These are phyloP conservation scores for Periglandula ipomoeae DNA, from an alignment of 2,329 filamentous ascomycete species.

Conservation along the genomic window DNA sequence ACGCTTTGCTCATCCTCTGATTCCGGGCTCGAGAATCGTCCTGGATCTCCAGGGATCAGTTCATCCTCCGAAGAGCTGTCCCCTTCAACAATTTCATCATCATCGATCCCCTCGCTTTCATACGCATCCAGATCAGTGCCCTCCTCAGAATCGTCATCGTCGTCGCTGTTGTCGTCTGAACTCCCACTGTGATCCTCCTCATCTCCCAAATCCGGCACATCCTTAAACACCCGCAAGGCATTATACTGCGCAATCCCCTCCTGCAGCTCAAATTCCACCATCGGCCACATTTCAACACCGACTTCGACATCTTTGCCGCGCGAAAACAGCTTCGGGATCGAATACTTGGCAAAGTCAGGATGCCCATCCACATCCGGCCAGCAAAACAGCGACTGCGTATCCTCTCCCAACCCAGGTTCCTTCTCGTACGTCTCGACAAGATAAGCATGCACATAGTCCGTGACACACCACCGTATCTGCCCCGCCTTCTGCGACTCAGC, in stretches of 20 bases:
- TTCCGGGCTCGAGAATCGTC: slow-evolving; percentile 5
- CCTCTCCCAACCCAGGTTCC: slow-evolving; percentile 15
- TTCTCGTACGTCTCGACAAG: slow-evolving; percentile 18
- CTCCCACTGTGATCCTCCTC: slow-evolving; percentile 7
- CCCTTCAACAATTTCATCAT: slow-evolving; percentile 20
- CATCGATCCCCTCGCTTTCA: slow-evolving; percentile 31
- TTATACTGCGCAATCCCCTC: slow-evolving; percentile 12
- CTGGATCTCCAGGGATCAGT: neutral
- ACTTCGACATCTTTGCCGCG: neutral
- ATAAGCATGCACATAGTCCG: slow-evolving; percentile 20
- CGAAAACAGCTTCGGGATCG: slow-evolving; percentile 11
- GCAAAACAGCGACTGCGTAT: slow-evolving; percentile 17
- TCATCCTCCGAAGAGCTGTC: slow-evolving; percentile 14
- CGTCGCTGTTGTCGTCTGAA: slow-evolving; percentile 3
- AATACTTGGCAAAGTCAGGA: slow-evolving; percentile 18
- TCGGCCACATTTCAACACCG: slow-evolving; percentile 19
- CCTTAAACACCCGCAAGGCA: slow-evolving; percentile 8
- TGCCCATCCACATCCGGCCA: slow-evolving; percentile 25
- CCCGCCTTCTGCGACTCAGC: neutral
- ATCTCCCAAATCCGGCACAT: slow-evolving; percentile 2
- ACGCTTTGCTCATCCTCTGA: slow-evolving; percentile 8
- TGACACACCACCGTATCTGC: slow-evolving; percentile 22
- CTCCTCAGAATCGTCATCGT: slow-evolving; percentile 9
- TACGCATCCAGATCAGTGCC: slow-evolving; percentile 20
- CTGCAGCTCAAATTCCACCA: slow-evolving; percentile 20